These are phyloP conservation scores for Barnettozyma sucrosica DNA, from an alignment of 805 yeast species.

Conservation along the genomic window DNA sequence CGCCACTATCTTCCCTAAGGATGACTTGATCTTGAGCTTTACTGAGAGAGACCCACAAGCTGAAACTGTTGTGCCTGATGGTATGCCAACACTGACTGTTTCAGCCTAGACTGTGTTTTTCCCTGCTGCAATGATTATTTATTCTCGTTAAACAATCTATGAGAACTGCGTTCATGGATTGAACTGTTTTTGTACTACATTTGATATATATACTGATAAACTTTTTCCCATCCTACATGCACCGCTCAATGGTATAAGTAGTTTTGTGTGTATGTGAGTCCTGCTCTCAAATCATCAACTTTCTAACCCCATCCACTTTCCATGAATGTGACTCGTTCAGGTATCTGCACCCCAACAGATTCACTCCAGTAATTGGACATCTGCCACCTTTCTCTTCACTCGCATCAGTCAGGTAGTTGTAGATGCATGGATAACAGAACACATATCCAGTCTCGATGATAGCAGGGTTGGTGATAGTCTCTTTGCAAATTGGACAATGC, in stretches of 20 bases:
- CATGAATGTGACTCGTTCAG: conserved; percentile 53
- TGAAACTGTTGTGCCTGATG: conserved; percentile 10
- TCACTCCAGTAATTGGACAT: conserved; percentile 80
- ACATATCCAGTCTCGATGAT: conserved; percentile 89
- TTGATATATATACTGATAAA: neutral
- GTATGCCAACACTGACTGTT: conserved; percentile 7
- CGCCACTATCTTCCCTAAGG: conserved; percentile 97
- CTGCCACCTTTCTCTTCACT: conserved; percentile 50
- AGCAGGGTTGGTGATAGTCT: conserved; percentile 69
- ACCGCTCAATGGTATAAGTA: neutral
- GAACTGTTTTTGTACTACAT: neutral
- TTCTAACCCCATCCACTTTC: conserved; percentile 70
- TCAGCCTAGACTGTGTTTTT: conserved; percentile 3
- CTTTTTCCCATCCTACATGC: neutral
- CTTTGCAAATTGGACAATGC: conserved; percentile 66
- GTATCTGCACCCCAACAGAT: conserved; percentile 65
- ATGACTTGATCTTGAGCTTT: conserved; percentile 81
- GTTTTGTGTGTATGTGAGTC: neutral
- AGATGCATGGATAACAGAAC: conserved; percentile 83
- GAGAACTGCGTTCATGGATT: neutral
- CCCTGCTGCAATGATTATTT: neutral
- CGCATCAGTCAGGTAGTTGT: conserved; percentile 49
- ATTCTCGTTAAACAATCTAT: neutral
- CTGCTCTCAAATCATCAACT: conserved; percentile 50
- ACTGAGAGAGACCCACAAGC: conserved; percentile 49